These are phyloP conservation scores for Atalantia buxifolia DNA, from an alignment of 345 rosid genomes.

Conservation along the genomic window DNA sequence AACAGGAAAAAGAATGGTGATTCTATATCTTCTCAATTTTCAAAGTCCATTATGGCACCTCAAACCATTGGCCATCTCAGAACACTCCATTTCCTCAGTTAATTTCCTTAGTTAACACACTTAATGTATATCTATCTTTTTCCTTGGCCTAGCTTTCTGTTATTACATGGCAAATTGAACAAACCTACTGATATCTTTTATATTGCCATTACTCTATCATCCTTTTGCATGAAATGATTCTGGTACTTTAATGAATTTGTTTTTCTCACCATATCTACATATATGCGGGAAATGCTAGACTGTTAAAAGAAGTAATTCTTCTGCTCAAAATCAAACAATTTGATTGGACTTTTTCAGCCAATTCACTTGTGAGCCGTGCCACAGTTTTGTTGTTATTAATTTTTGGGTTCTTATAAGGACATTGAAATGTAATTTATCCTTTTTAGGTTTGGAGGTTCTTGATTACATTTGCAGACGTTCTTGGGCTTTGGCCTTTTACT, in stretches of 20 bases:
- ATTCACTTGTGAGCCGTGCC: neutral
- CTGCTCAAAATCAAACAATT: neutral
- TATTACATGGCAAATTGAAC: neutral
- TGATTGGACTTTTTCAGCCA: neutral
- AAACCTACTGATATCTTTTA: neutral
- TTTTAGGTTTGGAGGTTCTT: constrained; percentile 86
- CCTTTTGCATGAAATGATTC: neutral
- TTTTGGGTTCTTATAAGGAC: neutral
- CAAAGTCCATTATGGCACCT: neutral
- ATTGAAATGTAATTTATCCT: constrained; percentile 13
- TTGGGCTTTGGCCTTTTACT: constrained; percentile 92
- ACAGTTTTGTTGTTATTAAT: neutral
- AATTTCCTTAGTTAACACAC: neutral
- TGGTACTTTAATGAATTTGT: neutral
- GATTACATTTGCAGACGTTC: constrained; percentile 73
- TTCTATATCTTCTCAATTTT: neutral
- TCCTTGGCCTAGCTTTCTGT: neutral
- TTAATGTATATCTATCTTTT: neutral
- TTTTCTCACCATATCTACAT: neutral
- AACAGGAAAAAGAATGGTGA: neutral
- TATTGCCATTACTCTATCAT: neutral
- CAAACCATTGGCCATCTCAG: neutral
- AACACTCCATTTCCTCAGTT: neutral
- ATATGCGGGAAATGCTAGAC: neutral
- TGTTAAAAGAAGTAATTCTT: neutral